These are phyloP conservation scores for Linum tenue DNA, from an alignment of 345 rosid species.

Conservation along the genomic window DNA sequence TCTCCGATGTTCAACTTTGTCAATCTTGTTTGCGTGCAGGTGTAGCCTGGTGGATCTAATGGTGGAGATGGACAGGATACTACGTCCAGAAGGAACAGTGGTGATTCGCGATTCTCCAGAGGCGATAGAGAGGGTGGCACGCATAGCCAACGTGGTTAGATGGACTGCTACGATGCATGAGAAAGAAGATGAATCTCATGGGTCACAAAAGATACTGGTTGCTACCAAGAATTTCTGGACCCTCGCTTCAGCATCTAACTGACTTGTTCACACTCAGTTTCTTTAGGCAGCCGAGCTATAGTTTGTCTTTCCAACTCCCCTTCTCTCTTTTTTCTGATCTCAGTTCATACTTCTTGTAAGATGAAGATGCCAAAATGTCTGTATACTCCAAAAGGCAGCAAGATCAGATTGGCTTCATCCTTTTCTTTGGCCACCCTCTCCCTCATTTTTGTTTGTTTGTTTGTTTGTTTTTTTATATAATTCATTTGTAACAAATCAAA, in stretches of 20 bases:
- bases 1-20: not conserved
- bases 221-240: constrained; percentile 65
- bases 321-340: constrained; percentile 21
- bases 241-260: constrained; percentile 42
- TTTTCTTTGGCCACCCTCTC: no score
- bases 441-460: constrained; percentile 13
- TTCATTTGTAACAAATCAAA: not conserved
- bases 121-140: constrained; percentile 62
- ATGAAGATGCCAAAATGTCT: constrained; percentile 17
- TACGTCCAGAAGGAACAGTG: constrained; percentile 83
- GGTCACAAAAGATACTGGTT: constrained; percentile 59
- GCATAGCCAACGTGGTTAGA: constrained; percentile 59
- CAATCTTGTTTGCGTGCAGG: constrained; percentile 29
- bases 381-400: constrained; percentile 30
- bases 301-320: constrained; percentile 13
- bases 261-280: constrained; percentile 16
- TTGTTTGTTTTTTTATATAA: not conserved
- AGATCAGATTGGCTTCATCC: constrained; percentile 20
- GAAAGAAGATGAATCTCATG: constrained; percentile 64
- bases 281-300: constrained; percentile 21
- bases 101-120: constrained; percentile 74
- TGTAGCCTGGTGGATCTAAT: constrained; percentile 79
- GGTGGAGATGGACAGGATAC: constrained; percentile 87
- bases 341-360: constrained; percentile 9
- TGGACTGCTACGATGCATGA: constrained; percentile 58